Conservation (phyloP, 306 rosid genomes). For the Aeschynomene evenia region DNA sequence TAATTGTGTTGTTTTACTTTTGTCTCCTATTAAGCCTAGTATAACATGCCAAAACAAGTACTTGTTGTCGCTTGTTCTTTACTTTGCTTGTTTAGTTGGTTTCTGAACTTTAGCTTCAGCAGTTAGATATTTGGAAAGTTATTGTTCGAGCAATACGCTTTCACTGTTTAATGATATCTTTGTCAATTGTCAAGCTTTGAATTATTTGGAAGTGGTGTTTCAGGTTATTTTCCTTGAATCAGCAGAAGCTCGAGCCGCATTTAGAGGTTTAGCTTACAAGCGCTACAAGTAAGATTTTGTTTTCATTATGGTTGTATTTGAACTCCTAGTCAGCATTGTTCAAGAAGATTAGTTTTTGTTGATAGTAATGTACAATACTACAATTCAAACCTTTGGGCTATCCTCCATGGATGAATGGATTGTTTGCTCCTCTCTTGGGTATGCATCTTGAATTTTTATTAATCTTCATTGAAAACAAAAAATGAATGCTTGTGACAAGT, state of each 20-base stretch:
- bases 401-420: constrained; percentile 4
- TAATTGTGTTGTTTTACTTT: neutral
- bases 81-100: neutral
- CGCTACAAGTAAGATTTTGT: constrained; percentile 66
- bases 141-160: neutral
- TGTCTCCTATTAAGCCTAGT: neutral
- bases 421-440: constrained; percentile 17
- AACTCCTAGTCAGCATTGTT: neutral
- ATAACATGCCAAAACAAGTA: neutral
- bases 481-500: neutral
- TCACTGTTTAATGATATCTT: constrained; percentile 4
- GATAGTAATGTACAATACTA: constrained; percentile 8
- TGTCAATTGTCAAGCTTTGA: constrained; percentile 17
- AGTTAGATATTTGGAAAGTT: neutral
- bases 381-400: neutral
- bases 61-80: neutral
- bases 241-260: constrained; percentile 76
- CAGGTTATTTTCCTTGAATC: constrained; percentile 92
- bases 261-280: constrained; percentile 84
- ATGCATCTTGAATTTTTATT: neutral
- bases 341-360: constrained; percentile 41
- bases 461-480: neutral
- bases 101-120: neutral
- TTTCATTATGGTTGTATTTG: constrained; percentile 10
- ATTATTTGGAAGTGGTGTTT: constrained; percentile 37